Evolutionary conservation across 495 filamentous ascomycete genomes (phyloP).

Genomic region (Parmelia sp.): DNA sequence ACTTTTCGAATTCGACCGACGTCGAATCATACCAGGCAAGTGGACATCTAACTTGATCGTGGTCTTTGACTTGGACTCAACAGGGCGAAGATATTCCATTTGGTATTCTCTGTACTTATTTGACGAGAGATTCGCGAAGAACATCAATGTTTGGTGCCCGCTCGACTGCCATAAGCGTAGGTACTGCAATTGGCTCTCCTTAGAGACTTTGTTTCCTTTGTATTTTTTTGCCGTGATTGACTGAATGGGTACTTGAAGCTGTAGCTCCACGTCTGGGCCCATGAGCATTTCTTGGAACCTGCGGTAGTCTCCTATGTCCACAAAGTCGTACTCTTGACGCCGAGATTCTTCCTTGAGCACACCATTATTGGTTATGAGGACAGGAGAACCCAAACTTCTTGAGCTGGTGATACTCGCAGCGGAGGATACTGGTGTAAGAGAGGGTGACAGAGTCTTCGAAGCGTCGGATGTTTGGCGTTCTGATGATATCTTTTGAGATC

Average conservation of each 20-base stretch:
- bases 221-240: conserved; percentile 16
- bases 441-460: background rate
- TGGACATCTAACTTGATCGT: conserved; percentile 13
- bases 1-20: conserved; percentile 18
- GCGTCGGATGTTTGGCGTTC: conserved; percentile 1
- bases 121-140: conserved; percentile 15
- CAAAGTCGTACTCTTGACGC: conserved; percentile 17
- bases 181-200: conserved; percentile 18
- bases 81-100: conserved; percentile 16
- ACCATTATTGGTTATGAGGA: conserved; percentile 6
- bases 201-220: background rate
- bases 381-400: conserved; percentile 5
- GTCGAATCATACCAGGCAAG: conserved; percentile 13
- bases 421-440: conserved; percentile 12
- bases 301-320: conserved; percentile 11
- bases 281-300: conserved; percentile 20
- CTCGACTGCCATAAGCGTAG: conserved; percentile 17
- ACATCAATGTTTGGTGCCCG: conserved; percentile 17
- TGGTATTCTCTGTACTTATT: conserved; percentile 14
- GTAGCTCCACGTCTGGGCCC: conserved; percentile 13
- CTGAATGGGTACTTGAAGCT: conserved; percentile 15
- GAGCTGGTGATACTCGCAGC: conserved; percentile 13
- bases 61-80: conserved; percentile 19
- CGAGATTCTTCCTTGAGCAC: conserved; percentile 10
- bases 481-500: conserved; percentile 7